These are phyloP conservation scores for Salvia sclarea DNA, from an alignment of 305 asterid species.

Conservation along the genomic window DNA sequence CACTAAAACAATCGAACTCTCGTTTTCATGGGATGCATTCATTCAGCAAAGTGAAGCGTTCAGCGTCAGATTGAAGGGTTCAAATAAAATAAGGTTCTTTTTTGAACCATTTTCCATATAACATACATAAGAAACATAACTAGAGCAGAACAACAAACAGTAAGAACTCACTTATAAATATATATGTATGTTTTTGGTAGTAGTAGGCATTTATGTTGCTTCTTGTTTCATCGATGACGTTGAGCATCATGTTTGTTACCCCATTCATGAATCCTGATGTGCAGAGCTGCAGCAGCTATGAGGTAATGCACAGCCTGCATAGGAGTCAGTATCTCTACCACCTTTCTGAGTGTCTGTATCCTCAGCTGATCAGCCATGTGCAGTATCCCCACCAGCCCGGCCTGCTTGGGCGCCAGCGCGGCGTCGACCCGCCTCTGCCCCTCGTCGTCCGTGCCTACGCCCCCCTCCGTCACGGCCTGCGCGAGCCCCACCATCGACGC, in stretches of 20 bases:
- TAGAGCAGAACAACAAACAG: not conserved
- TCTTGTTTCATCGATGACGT: too few species aligned
- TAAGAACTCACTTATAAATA: not conserved
- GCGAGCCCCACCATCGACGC: constrained; percentile 53
- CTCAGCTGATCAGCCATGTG: constrained; percentile 59
- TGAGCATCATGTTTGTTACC: constrained; percentile 54
- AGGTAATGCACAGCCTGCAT: constrained; percentile 63
- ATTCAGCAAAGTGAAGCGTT: too few species aligned
- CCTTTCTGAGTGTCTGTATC: constrained; percentile 47
- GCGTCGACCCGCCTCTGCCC: constrained; percentile 25
- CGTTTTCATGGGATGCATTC: too few species aligned
- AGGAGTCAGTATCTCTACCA: constrained; percentile 43
- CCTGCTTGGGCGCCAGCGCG: constrained; percentile 44
- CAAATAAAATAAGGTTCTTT: too few species aligned
- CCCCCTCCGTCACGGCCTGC: constrained; percentile 44
- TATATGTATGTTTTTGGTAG: too few species aligned
- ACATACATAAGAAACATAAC: not conserved
- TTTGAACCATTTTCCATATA: too few species aligned
- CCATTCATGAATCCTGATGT: constrained; percentile 80
- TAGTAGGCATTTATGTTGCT: too few species aligned
- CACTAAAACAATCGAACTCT: too few species aligned
- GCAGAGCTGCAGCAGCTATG: constrained; percentile 75
- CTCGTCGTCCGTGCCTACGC: constrained; percentile 22
- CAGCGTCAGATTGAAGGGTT: too few species aligned
- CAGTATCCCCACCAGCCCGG: constrained; percentile 41